Evolutionary conservation across 2,329 filamentous ascomycete species (phyloP), one percentile per base, ranked within the genome.

Genomic region (Endoconidiophora laricicola): DNA sequence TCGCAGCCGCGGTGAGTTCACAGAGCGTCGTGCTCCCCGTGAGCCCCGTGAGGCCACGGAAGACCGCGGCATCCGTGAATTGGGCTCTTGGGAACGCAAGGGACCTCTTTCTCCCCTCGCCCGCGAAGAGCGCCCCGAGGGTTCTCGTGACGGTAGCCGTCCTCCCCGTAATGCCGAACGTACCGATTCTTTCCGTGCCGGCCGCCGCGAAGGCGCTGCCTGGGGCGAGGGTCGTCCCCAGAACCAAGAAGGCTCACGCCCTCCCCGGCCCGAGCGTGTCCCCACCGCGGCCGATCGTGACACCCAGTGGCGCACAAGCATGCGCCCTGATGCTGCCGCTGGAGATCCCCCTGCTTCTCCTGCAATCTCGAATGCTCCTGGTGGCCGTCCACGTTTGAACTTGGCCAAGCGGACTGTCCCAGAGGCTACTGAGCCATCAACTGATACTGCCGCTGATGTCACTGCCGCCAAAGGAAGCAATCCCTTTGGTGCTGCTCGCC

Each of bases 41-140:
- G 82, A 83, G 56, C 75, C 79, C 44, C 56, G 56, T 18, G 56
- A 58, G 54, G 76, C 78, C 55, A 71, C 73, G 54, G 77, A 82
- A 55, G 86, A 90, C 62, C 82, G 82, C 57, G 88, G 85, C 63
- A 67, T 78, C 51, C 80, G 86, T 52, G 85, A 93, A 62, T 83
- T 91, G 57, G 75, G 78, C 57, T 93, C 86, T 65, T 98, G 91
- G 91, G 90, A 95, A 67, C 84, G 91, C 59, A 91, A 85, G 62
- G 91, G 91, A 10, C 91, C 91, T 37, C 72, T 96, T 50, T 85
- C 90, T 40, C 86, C 90, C 20, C 71, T 68, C 57, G 71, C 71
- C 47, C 73, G 69, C 53, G 57, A 67, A 43, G 74, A 79, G 55
- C 69, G 69, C 50, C 57, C 62, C 18, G 62, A 66, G 22, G 67